Base-by-base conservation (phyloP, 1,284 basidiomycete genomes). In the Leccinum cinnamomeum region DNA sequence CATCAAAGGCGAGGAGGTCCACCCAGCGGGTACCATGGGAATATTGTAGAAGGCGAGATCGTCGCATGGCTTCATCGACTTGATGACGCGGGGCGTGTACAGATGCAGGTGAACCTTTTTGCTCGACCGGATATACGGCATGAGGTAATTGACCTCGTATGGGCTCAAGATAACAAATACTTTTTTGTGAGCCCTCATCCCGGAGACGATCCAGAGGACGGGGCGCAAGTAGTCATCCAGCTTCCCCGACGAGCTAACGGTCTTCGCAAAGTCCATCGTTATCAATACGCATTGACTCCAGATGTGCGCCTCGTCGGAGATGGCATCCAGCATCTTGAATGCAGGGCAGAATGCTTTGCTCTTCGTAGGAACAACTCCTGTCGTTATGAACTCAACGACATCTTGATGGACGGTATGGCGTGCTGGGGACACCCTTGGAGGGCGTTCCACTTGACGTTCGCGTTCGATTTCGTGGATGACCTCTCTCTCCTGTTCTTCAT, bases 401-500 rank as follows among this genome's bases (percentile, higher is more conserved):
- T 69, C 68, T 10, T 7, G 30, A 41, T 72, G 65, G 12, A 77
- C 7, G 0, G 28, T 20, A 48, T 78, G 78, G 1, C 0, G 3
- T 0, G 69, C 72, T 0, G 77, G 62, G 8, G 20, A 8, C 0
- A 57, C 65, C 57, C 41, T 67, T 1, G 65, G 65, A 4, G 81
- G 78, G 2, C 73, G 67, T 59, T 82, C 71, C 2, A 77, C 64
- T 53, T 82, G 70, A 6, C 69, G 71, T 63, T 83, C 81, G 7
- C 67, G 69, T 62, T 82, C 81, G 0, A 75, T 67, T 65, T 84
- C 82, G 35, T 80, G 78, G 10, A 62, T 66, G 2, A 83, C 72
- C 63, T 84, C 82, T n/a, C 80, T 71, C 62, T 84, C 83, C 62
- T 84, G 82, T 61, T 84, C 83, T 65, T 84, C 82, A 5, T 77